phyloP scores from a whole-genome alignment of 2,329 filamentous ascomycete genomes.

The Cladorrhinum sp. region DNA sequence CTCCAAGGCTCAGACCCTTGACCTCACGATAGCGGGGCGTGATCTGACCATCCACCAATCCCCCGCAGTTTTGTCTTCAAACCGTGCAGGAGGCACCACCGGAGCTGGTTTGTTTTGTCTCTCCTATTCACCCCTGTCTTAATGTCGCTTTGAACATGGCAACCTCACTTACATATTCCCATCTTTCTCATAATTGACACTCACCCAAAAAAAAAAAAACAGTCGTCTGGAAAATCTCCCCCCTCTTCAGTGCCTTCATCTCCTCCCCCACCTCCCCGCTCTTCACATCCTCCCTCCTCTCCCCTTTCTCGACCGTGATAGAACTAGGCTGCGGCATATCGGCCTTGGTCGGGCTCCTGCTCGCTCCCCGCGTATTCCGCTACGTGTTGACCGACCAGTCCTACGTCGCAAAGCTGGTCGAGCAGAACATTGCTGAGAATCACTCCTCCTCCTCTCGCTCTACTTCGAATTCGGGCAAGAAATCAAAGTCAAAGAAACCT shows the following conservation, averaged over 20 bases:
- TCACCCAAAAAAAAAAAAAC: constrained; percentile 1
- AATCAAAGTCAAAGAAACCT: constrained; percentile 5
- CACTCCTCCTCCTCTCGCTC: constrained; percentile 10
- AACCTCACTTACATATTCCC: not conserved
- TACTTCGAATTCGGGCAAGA: not conserved
- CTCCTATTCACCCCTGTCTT: constrained; percentile 16
- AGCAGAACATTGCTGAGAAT: constrained; percentile 71
- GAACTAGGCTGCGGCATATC: constrained; percentile 90
- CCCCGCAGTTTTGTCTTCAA: constrained; percentile 74
- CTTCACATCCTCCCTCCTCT: constrained; percentile 50
- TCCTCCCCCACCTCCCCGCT: constrained; percentile 59
- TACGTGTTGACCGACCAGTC: constrained; percentile 86
- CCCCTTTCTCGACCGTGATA: constrained; percentile 57
- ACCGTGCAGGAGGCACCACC: constrained; percentile 60
- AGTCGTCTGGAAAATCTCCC: constrained; percentile 92
- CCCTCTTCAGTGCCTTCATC: constrained; percentile 79
- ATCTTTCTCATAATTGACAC: too few relatives aligned
- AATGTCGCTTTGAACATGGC: constrained; percentile 11
- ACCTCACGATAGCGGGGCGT: constrained; percentile 63
- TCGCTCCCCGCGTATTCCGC: constrained; percentile 57
- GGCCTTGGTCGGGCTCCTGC: constrained; percentile 68
- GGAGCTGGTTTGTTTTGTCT: constrained; percentile 44
- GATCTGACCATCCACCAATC: constrained; percentile 82
- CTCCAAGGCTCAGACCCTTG: constrained; percentile 60
- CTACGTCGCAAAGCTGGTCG: constrained; percentile 76